Conservation (phyloP, 306 rosid species). For the Herpetospermum pedunculosum region DNA sequence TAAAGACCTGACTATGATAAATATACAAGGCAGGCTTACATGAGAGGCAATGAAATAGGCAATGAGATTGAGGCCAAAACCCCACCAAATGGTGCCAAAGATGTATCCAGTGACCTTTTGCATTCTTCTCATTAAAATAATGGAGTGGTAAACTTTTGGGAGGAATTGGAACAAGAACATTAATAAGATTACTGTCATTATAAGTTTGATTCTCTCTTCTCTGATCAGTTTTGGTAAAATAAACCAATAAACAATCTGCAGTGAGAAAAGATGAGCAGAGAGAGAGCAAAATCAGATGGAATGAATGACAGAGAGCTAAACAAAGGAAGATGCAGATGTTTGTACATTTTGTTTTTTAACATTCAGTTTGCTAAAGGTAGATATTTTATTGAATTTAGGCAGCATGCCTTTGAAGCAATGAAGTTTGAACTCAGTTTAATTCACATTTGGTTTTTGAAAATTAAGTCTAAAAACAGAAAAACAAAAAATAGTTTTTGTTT, state of each 20-base stretch:
- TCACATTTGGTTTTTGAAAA: too few relatives aligned
- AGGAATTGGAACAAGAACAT: constrained; percentile 90
- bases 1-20: neutral
- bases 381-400: neutral
- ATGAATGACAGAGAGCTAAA: neutral
- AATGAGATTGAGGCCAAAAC: constrained; percentile 89
- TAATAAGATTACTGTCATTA: constrained; percentile 75
- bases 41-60: constrained; percentile 99
- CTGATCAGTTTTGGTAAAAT: constrained; percentile 73
- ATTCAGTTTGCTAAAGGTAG: neutral
- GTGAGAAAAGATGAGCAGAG: neutral
- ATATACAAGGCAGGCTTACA: constrained; percentile 28
- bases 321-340: neutral
- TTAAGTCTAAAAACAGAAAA: too few relatives aligned
- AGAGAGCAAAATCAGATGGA: neutral
- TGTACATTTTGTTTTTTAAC: neutral
- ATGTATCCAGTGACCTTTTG: constrained; percentile 94
- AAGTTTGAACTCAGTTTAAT: neutral
- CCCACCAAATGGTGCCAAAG: constrained; percentile 99
- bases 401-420: neutral
- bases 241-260: constrained; percentile 91
- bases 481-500: too few relatives aligned
- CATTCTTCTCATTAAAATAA: constrained; percentile 86
- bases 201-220: constrained; percentile 79
- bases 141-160: constrained; percentile 91